These are phyloP conservation scores for Epicoccum nigrum DNA, from an alignment of 2,329 filamentous ascomycete species.

Conservation along the genomic window DNA sequence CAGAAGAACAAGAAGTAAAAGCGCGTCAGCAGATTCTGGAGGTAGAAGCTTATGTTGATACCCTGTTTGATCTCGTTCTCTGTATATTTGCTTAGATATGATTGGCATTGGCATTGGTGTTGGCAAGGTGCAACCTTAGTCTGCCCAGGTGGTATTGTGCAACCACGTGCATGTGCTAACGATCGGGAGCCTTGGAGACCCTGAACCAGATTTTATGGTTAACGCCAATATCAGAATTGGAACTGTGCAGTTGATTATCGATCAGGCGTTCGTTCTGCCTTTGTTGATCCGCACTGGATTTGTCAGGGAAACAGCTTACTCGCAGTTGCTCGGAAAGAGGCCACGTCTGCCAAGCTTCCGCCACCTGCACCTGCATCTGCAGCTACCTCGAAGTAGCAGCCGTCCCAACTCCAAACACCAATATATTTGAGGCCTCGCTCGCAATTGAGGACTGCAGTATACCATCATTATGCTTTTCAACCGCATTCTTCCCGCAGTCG, in stretches of 20 bases:
- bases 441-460: conserved; percentile 25
- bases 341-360: conserved; percentile 41
- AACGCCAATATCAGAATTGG: neutral
- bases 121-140: neutral
- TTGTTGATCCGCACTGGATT: conserved; percentile 22
- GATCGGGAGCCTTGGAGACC: too few relatives aligned
- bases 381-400: conserved; percentile 22
- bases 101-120: too few relatives aligned
- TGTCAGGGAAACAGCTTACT: conserved; percentile 33
- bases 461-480: conserved; percentile 41
- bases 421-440: conserved; percentile 26
- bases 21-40: neutral
- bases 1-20: conserved; percentile 16
- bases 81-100: neutral
- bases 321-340: conserved; percentile 25
- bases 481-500: conserved; percentile 37
- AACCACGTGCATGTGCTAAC: neutral
- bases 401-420: conserved; percentile 20
- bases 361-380: conserved; percentile 18
- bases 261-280: neutral
- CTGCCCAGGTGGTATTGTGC: neutral
- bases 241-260: neutral
- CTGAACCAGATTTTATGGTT: neutral
- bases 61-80: neutral
- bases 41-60: conserved; percentile 4